Evolutionary conservation across 148 eudicot genomes (phyloP).

Genomic region (Camellia granthamiana): DNA sequence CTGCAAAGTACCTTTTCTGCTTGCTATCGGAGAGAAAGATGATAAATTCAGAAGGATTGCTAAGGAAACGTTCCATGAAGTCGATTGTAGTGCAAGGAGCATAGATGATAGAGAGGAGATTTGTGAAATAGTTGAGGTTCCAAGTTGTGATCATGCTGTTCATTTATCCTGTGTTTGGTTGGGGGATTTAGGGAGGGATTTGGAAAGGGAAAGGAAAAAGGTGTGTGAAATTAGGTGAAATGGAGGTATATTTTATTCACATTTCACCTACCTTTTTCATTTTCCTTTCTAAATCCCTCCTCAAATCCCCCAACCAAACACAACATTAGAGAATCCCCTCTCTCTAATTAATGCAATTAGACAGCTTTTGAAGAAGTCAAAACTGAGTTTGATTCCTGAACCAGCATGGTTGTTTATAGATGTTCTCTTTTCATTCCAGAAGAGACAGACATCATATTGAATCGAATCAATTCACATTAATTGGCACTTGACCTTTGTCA

Average conservation of each 20-base stretch:
- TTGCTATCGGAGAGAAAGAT: conserved; percentile 71
- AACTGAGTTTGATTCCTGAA: conserved; percentile 5
- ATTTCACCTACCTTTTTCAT: no score
- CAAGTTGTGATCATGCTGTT: conserved; percentile 79
- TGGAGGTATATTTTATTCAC: no score
- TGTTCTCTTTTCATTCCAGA: not conserved
- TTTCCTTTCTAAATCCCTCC: no score
- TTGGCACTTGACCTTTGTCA: not conserved
- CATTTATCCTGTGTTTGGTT: no score
- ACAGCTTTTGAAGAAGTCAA: conserved; percentile 38
- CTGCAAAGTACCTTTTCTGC: conserved; percentile 52
- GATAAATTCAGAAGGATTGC: conserved; percentile 63
- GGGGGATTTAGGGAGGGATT: no score
- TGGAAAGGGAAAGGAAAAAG: no score
- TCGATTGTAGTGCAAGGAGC: conserved; percentile 25
- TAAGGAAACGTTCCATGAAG: conserved; percentile 35
- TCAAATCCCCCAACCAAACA: no score
- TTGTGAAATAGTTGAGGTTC: conserved; percentile 49
- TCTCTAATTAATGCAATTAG: conserved; percentile 50
- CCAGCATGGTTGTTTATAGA: not conserved
- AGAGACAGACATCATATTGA: not conserved
- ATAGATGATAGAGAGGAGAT: conserved; percentile 4
- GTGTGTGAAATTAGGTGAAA: no score
- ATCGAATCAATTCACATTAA: not conserved
- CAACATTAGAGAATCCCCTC: conserved; percentile 92